Evolutionary conservation across 768 basidiomycete species (phyloP).

Genomic region (Mycena rebaudengoi): DNA sequence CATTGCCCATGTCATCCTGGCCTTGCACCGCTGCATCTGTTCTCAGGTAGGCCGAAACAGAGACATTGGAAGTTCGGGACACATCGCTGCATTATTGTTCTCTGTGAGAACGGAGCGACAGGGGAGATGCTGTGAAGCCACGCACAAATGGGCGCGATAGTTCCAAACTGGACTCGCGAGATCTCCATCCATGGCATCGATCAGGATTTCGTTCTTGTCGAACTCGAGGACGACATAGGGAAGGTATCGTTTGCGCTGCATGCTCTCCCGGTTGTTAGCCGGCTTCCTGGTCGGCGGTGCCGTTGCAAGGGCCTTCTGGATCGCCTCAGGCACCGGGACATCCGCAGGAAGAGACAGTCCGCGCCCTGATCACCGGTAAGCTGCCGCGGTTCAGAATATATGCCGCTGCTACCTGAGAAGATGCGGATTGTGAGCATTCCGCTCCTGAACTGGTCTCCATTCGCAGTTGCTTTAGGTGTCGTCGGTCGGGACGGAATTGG

Average conservation of each 20-base stretch:
- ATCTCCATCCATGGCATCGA: conserved; percentile 97
- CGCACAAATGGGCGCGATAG: conserved; percentile 94
- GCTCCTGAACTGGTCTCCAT: conserved; percentile 76
- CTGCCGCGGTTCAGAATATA: neutral
- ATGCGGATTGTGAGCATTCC: conserved; percentile 97
- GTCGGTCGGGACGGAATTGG: conserved; percentile 85
- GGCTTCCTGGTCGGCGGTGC: conserved; percentile 62
- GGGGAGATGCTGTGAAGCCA: conserved; percentile 27
- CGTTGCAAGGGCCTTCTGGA: conserved; percentile 81
- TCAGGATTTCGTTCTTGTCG: conserved; percentile 96
- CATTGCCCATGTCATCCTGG: conserved; percentile 96
- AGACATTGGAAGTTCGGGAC: conserved; percentile 90
- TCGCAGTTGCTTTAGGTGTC: conserved; percentile 67
- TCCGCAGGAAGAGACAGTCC: conserved; percentile 85
- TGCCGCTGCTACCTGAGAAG: conserved; percentile 75
- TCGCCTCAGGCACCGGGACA: conserved; percentile 81
- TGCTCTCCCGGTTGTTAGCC: conserved; percentile 84
- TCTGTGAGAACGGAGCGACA: neutral
- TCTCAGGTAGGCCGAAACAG: conserved; percentile 90
- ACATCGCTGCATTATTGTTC: conserved; percentile 78
- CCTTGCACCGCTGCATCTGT: conserved; percentile 76
- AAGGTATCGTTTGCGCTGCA: conserved; percentile 91
- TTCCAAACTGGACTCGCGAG: conserved; percentile 92
- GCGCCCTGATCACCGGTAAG: conserved; percentile 58
- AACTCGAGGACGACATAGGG: conserved; percentile 98